Conservation (phyloP, 768 basidiomycete species). For the Udeniomyces megalosporus region DNA sequence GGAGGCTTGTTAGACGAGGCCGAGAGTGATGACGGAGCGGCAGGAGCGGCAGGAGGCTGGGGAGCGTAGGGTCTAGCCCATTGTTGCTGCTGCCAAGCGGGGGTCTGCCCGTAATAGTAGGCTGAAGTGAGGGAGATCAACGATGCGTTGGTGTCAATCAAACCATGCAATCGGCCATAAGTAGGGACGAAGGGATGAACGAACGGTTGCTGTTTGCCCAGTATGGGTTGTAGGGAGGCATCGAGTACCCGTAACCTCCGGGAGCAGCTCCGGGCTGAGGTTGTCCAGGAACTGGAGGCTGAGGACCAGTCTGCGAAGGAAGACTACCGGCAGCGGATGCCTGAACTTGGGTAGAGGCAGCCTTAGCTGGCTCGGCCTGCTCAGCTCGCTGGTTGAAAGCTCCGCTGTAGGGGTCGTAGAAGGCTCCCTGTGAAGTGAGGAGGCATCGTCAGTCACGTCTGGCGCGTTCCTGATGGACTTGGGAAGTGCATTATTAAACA, state of each 20-base stretch:
- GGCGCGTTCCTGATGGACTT: too few species aligned
- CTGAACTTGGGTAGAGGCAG: slow-evolving; percentile 2
- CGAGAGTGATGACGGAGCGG: slow-evolving; percentile 1
- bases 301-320: slow-evolving; percentile 4
- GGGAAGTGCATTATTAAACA: too few species aligned
- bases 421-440: background rate
- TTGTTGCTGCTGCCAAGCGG: slow-evolving; percentile 16
- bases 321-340: background rate
- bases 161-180: too few species aligned
- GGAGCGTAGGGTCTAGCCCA: slow-evolving; percentile 11
- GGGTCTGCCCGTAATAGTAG: slow-evolving; percentile 13
- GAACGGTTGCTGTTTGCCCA: slow-evolving; percentile 13
- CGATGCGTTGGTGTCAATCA: background rate
- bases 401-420: slow-evolving; percentile 16
- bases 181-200: background rate
- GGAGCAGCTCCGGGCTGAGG: slow-evolving; percentile 4
- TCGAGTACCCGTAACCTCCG: slow-evolving; percentile 8
- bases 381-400: slow-evolving; percentile 6
- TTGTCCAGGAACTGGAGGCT: slow-evolving; percentile 13
- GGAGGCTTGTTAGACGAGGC: slow-evolving; percentile 6
- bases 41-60: slow-evolving; percentile 12
- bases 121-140: background rate
- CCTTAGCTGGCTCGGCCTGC: slow-evolving; percentile 10
- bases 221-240: slow-evolving; percentile 17
- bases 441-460: background rate